Percentiles rank a stretch among this genome's conserved stretches.
phyloP scores from a whole-genome alignment of 2,329 filamentous ascomycete species.

The Trichoderma afroharzianum region DNA sequence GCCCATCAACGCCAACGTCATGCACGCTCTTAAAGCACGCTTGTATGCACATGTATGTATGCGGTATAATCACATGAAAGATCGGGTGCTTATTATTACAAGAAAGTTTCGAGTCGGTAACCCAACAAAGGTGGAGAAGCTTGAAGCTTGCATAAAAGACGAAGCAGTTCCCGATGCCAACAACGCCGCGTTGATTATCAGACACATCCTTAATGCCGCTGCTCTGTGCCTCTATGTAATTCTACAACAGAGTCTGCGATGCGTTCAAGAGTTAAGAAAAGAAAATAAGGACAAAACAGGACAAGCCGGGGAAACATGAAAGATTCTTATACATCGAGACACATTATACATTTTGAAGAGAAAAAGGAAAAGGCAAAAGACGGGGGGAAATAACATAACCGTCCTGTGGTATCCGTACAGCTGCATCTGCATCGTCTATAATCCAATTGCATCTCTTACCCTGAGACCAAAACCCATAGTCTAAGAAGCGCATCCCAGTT shows the following conservation, averaged over 20 bases:
- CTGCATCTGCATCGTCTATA: conserved; percentile 2
- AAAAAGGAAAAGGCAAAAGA: neutral
- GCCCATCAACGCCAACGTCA: neutral
- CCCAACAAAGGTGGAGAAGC: neutral
- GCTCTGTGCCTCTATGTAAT: neutral
- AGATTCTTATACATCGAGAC: conserved; percentile 1
- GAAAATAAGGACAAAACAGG: neutral
- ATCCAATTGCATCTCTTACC: conserved; percentile 23
- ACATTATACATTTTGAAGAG: neutral
- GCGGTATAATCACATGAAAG: neutral
- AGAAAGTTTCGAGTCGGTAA: neutral
- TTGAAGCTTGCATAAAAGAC: neutral
- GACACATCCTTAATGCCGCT: neutral
- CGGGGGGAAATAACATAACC: neutral
- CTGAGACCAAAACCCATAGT: conserved; percentile 40
- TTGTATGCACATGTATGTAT: neutral
- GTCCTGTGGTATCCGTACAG: conserved; percentile 11
- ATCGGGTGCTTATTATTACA: neutral
- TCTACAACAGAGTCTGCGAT: conserved; percentile 7
- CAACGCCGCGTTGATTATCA: conserved; percentile 1
- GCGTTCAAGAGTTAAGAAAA: neutral
- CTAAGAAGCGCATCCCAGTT: conserved; percentile 25
- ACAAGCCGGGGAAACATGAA: neutral
- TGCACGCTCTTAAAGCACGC: neutral
- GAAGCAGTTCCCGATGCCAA: neutral